phyloP scores from a whole-genome alignment of 225 moss, liverwort and hornwort genomes.

The Antitrichia curtipendula region DNA sequence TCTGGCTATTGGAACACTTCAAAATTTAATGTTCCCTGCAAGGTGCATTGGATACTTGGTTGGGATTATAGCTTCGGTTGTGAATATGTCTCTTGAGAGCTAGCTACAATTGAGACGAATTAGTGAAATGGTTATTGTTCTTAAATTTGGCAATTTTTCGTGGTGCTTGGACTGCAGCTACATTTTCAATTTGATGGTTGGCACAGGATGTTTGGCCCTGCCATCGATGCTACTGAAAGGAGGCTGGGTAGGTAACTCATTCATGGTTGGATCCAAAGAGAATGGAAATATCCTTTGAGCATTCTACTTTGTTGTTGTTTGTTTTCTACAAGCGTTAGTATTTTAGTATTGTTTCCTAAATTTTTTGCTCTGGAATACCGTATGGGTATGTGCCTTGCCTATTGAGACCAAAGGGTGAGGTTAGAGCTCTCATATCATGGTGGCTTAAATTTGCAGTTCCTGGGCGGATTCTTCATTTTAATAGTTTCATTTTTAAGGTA shows the following conservation, averaged over 20 bases:
- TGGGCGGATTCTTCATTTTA: slow-evolving; percentile 77
- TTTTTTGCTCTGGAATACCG: not conserved
- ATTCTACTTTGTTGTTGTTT: not conserved
- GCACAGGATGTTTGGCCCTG: slow-evolving; percentile 88
- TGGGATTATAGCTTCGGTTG: not conserved
- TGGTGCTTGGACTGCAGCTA: slow-evolving; percentile 47
- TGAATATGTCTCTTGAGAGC: not conserved
- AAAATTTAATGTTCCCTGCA: not conserved
- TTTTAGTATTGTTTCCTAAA: not conserved
- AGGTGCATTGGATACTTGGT: not conserved
- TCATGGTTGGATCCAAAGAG: not conserved
- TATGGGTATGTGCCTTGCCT: not conserved
- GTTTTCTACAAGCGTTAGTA: not conserved
- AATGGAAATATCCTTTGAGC: not conserved
- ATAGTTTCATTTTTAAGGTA: slow-evolving; percentile 83
- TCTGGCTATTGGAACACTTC: not conserved
- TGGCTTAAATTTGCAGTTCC: slow-evolving; percentile 49
- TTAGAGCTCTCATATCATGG: slow-evolving; percentile 1
- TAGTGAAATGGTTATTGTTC: not conserved
- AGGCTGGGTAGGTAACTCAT: slow-evolving; percentile 63
- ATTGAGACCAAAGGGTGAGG: not conserved
- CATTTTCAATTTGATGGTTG: slow-evolving; percentile 94
- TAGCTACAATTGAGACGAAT: not conserved
- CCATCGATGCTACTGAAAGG: slow-evolving; percentile 85
- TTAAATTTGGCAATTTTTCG: not conserved